Evolutionary conservation across 371 early-diverging fungal genomes (phyloP).

Genomic region (Nematocida sp.): DNA sequence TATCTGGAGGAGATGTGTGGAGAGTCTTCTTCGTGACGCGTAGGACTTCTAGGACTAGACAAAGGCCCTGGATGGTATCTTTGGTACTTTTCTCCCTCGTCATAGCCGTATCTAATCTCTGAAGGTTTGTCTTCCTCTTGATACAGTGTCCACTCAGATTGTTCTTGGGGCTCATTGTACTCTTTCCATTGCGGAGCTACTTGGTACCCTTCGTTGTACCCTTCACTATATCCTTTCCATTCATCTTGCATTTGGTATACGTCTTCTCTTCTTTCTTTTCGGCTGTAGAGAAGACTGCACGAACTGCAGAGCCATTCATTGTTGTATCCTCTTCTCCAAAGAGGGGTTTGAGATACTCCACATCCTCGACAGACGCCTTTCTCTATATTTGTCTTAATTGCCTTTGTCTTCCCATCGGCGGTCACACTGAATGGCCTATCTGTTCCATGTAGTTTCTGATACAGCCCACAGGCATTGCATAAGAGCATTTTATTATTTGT

Average conservation of each 20-base stretch:
- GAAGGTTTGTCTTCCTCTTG: slow-evolving; percentile 26
- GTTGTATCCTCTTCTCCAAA: slow-evolving; percentile 50
- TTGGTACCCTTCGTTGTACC: not conserved
- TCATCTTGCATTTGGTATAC: slow-evolving; percentile 4
- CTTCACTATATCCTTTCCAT: slow-evolving; percentile 17
- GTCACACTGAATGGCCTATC: slow-evolving; percentile 61
- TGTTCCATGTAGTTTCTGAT: slow-evolving; percentile 70
- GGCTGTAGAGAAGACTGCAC: slow-evolving; percentile 35
- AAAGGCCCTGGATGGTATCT: not conserved
- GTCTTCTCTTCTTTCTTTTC: not conserved
- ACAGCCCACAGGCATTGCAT: slow-evolving; percentile 79
- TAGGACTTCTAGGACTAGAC: too few species aligned
- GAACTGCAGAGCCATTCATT: slow-evolving; percentile 52
- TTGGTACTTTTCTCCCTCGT: not conserved
- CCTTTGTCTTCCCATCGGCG: slow-evolving; percentile 63
- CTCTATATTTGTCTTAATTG: slow-evolving; percentile 59
- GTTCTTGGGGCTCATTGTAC: not conserved
- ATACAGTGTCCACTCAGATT: not conserved
- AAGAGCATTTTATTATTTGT: slow-evolving; percentile 70
- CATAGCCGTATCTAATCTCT: slow-evolving; percentile 26
- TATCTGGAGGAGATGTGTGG: too few species aligned
- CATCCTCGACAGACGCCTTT: slow-evolving; percentile 59
- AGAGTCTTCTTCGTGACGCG: too few species aligned
- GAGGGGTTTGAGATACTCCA: slow-evolving; percentile 46
- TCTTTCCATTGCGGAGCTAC: slow-evolving; percentile 12